Evolutionary conservation across 495 filamentous ascomycete genomes (phyloP).

Genomic region (Penicillium egyptiacum): DNA sequence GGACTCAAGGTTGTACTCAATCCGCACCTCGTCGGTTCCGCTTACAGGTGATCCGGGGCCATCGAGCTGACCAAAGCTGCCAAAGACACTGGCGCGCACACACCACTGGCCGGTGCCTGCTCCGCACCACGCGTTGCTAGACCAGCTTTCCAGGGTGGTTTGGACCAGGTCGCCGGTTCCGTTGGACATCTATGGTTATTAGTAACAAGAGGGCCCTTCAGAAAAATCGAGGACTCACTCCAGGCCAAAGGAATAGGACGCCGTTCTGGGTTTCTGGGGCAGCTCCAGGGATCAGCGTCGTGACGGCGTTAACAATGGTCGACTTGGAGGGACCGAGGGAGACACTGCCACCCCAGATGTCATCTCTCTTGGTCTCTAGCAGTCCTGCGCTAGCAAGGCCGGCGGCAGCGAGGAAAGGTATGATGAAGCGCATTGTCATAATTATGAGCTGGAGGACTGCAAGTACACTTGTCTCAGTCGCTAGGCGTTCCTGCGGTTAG

Average conservation of each 20-base stretch:
- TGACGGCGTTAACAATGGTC: conserved; percentile 41
- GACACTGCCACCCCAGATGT: conserved; percentile 41
- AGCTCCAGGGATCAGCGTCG: conserved; percentile 41
- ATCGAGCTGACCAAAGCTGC: conserved; percentile 38
- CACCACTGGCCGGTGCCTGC: conserved; percentile 39
- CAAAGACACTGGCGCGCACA: conserved; percentile 43
- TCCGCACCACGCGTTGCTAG: conserved; percentile 37
- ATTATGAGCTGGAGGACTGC: not conserved
- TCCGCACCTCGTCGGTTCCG: conserved; percentile 33
- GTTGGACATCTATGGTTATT: conserved; percentile 36
- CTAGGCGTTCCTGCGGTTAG: not conserved
- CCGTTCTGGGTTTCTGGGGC: conserved; percentile 40
- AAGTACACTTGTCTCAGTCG: not conserved
- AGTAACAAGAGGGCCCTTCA: not conserved
- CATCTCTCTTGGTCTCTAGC: conserved; percentile 24
- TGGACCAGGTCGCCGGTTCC: conserved; percentile 45
- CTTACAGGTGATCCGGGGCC: conserved; percentile 30
- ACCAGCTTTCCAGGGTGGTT: conserved; percentile 39
- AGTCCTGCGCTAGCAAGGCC: conserved; percentile 15
- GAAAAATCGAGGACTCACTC: conserved; percentile 1
- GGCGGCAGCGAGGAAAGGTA: conserved; percentile 8
- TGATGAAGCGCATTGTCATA: conserved; percentile 11
- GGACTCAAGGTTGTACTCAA: conserved; percentile 35
- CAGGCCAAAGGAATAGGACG: conserved; percentile 44
- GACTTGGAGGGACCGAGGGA: conserved; percentile 43